Percentiles rank a stretch among this genome's conserved stretches.
phyloP scores from a whole-genome alignment of 2,329 filamentous ascomycete species.

The Seiridium cupressi region DNA sequence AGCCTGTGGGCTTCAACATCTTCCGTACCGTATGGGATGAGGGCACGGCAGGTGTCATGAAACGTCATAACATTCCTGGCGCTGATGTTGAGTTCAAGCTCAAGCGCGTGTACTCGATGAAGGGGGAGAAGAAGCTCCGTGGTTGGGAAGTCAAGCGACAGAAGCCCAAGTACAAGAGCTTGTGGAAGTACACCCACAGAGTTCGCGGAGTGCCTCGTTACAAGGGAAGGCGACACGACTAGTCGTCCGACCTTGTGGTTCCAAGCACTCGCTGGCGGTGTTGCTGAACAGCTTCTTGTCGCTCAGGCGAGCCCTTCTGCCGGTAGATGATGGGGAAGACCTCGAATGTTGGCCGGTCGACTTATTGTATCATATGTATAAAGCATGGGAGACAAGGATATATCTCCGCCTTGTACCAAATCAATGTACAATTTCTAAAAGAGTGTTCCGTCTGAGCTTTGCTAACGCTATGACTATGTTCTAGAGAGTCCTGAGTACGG shows the following conservation, averaged over 20 bases:
- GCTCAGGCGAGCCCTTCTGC: not conserved
- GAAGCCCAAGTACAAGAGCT: conserved; percentile 61
- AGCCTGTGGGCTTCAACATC: conserved; percentile 77
- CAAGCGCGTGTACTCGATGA: conserved; percentile 69
- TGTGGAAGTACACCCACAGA: conserved; percentile 65
- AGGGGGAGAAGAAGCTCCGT: conserved; percentile 57
- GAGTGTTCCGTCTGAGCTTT: too few species aligned
- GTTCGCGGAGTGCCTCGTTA: conserved; percentile 33
- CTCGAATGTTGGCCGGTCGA: not conserved
- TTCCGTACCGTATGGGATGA: conserved; percentile 93
- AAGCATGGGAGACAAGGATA: conserved; percentile 8
- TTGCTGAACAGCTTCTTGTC: not conserved
- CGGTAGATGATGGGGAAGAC: not conserved
- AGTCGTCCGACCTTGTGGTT: not conserved
- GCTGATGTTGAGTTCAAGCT: conserved; percentile 82
- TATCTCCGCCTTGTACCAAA: conserved; percentile 5
- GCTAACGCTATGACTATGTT: too few species aligned
- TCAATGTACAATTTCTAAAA: not conserved
- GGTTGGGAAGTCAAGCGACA: conserved; percentile 67
- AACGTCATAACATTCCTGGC: conserved; percentile 69
- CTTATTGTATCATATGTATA: conserved; percentile 13
- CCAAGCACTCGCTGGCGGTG: not conserved
- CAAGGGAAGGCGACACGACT: conserved; percentile 1
- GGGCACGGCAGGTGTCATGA: conserved; percentile 83
- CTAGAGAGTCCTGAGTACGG: too few species aligned